These are phyloP conservation scores for Micromonas commoda DNA, from an alignment of 139 green algal species.

Conservation along the genomic window DNA sequence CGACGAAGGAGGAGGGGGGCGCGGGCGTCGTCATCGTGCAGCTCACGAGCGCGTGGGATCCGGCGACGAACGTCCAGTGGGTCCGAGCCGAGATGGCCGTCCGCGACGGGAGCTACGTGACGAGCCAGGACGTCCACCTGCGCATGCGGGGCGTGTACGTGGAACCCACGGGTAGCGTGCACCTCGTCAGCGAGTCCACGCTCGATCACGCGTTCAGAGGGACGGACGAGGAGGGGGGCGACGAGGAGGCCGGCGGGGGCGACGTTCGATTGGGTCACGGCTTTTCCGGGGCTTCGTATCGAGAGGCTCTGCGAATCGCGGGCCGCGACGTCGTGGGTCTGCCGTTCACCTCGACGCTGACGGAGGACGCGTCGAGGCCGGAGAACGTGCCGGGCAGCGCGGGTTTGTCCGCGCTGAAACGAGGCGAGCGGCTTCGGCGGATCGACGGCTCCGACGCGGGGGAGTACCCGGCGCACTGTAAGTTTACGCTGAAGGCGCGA, in stretches of 20 bases:
- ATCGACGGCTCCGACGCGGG: background rate
- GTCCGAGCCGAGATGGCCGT: conserved; percentile 59
- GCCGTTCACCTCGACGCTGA: background rate
- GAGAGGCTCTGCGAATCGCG: background rate
- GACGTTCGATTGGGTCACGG: background rate
- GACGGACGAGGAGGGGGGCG: background rate
- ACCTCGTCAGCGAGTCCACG: background rate
- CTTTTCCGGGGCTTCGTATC: background rate
- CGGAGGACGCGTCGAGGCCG: background rate
- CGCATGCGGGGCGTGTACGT: conserved; percentile 45
- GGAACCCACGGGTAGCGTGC: background rate
- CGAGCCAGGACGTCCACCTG: conserved; percentile 47
- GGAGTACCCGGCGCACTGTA: background rate
- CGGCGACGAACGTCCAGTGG: conserved; percentile 78
- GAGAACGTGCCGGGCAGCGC: background rate
- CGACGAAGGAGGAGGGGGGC: conserved; percentile 52
- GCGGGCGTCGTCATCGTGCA: conserved; percentile 86
- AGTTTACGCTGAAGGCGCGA: background rate
- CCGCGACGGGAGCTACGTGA: conserved; percentile 51
- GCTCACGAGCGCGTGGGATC: conserved; percentile 89
- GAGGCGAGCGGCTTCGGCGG: background rate
- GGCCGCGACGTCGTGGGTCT: background rate
- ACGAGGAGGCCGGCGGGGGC: background rate
- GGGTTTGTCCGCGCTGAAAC: background rate
- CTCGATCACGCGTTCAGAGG: background rate